phyloP scores from a whole-genome alignment of 192 early-diverging fungal genomes.

The Coemansia sp. region DNA sequence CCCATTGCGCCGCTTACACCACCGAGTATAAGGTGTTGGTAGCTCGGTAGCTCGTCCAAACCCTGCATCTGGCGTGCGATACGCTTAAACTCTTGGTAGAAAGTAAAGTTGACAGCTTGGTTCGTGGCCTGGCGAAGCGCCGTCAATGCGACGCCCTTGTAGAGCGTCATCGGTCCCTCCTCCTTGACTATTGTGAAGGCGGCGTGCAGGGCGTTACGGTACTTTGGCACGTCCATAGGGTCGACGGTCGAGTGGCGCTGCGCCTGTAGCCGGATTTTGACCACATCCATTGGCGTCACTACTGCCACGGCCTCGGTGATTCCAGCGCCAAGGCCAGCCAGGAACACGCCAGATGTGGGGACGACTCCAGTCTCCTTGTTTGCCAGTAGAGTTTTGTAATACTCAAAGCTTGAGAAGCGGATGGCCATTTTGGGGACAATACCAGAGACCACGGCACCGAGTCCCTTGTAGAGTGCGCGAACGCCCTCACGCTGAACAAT shows the following conservation, averaged over 20 bases:
- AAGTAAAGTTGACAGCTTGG: slow-evolving; percentile 98
- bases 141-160: slow-evolving; percentile 93
- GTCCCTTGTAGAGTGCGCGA: slow-evolving; percentile 92
- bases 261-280: slow-evolving; percentile 98
- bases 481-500: slow-evolving; percentile 88
- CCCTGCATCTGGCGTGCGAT: slow-evolving; percentile 69
- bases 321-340: slow-evolving; percentile 90
- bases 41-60: slow-evolving; percentile 76
- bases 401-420: slow-evolving; percentile 94
- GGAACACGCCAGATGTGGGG: slow-evolving; percentile 67
- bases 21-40: slow-evolving; percentile 88
- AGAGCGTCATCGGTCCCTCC: slow-evolving; percentile 83
- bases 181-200: slow-evolving; percentile 90
- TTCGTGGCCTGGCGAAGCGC: slow-evolving; percentile 94
- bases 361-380: slow-evolving; percentile 65
- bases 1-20: slow-evolving; percentile 89
- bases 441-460: slow-evolving; percentile 92
- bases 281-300: slow-evolving; percentile 98
- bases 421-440: slow-evolving; percentile 99
- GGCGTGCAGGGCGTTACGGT: slow-evolving; percentile 90
- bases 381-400: slow-evolving; percentile 82
- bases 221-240: slow-evolving; percentile 94
- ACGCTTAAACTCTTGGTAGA: slow-evolving; percentile 91
- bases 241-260: slow-evolving; percentile 95
- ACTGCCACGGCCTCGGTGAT: slow-evolving; percentile 91